A percentile compares a stretch with the other conserved stretches of the same genome.
phyloP scores from a whole-genome alignment of 495 filamentous ascomycete species.

The Clohesyomyces aquaticus region DNA sequence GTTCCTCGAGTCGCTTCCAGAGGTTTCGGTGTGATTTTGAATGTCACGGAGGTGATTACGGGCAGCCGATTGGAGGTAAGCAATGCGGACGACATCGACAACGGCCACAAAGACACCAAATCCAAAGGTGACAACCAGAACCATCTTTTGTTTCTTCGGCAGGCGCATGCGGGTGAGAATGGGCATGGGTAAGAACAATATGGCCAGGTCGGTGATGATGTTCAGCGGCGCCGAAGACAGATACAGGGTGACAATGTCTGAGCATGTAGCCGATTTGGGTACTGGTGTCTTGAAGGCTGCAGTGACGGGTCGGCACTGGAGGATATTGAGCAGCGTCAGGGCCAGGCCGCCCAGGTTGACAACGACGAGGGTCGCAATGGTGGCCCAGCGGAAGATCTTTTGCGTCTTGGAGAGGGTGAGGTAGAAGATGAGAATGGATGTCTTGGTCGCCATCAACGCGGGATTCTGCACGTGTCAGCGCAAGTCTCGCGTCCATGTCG shows the following conservation, averaged over 20 bases:
- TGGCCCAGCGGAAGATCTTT: constrained; percentile 69
- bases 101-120: constrained; percentile 84
- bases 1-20: constrained; percentile 28
- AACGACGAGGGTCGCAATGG: constrained; percentile 69
- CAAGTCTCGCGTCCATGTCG: constrained; percentile 7
- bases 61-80: constrained; percentile 78
- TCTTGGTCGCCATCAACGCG: constrained; percentile 84
- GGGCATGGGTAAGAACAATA: constrained; percentile 83
- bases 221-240: constrained; percentile 83
- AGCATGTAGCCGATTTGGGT: constrained; percentile 58
- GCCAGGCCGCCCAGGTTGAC: constrained; percentile 78
- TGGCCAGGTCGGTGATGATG: constrained; percentile 80
- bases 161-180: constrained; percentile 83
- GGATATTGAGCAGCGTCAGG: constrained; percentile 82
- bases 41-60: constrained; percentile 9
- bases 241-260: constrained; percentile 78
- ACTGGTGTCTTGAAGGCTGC: constrained; percentile 61
- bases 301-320: constrained; percentile 78
- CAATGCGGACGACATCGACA: constrained; percentile 86
- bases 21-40: constrained; percentile 29
- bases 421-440: constrained; percentile 89
- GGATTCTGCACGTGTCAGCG: constrained; percentile 67
- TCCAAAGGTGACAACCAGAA: constrained; percentile 78
- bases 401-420: constrained; percentile 76
- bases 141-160: constrained; percentile 80